Base-by-base conservation (phyloP, 1,284 basidiomycete genomes). In the Fistulinella cinereoalba region DNA sequence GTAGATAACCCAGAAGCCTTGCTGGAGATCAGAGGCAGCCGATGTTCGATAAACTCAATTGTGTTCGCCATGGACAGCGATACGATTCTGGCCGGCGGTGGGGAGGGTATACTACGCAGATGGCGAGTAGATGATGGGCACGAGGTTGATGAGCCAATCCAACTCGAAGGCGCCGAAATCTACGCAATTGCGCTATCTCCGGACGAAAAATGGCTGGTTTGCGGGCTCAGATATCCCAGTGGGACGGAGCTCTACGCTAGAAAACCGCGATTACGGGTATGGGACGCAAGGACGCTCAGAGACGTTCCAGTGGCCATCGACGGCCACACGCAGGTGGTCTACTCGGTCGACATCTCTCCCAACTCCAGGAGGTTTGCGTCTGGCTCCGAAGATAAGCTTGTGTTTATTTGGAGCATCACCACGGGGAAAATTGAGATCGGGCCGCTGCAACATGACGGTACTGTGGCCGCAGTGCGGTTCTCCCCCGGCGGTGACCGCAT, bases 141-240 rank as follows among this genome's bases (percentile, higher is more conserved):
- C 1, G 37, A 43, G 4, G 16, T 38, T 12, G 37, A 27, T 12
- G 3, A 46, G 1, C 13, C 34, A n/a, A 51, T 56, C 36, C 23
- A 0, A n/a, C 7, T 13, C 6, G 11, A 28, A 27, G 19, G 21
- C 3, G 22, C 10, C 5, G 6, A 9, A 1, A 37, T 56, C 3
- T 25, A 1, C 6, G 32, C 34, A 3, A 12, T 18, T 1, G 47
- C 46, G 3, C 11, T 57, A 3, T 55, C 53, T 0, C 38, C 29
- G 6, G 38, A 57, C 19, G 9, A 15, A 3, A 54, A 45, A 19
- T 36, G 54, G 51, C 6, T 56, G 15, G 51, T 39, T 0, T 49
- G 41, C 8, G 52, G 52, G 8, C 24, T 53, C 22, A 18, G 9
- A 1, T 3, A 11, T 29, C 4, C n/a, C n/a, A n/a, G n/a, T 8